Percentiles rank a stretch among this genome's conserved stretches.
These are phyloP conservation scores for Beauveria scarabaeidicola DNA, from an alignment of 2,329 filamentous ascomycete genomes.

Conservation along the genomic window DNA sequence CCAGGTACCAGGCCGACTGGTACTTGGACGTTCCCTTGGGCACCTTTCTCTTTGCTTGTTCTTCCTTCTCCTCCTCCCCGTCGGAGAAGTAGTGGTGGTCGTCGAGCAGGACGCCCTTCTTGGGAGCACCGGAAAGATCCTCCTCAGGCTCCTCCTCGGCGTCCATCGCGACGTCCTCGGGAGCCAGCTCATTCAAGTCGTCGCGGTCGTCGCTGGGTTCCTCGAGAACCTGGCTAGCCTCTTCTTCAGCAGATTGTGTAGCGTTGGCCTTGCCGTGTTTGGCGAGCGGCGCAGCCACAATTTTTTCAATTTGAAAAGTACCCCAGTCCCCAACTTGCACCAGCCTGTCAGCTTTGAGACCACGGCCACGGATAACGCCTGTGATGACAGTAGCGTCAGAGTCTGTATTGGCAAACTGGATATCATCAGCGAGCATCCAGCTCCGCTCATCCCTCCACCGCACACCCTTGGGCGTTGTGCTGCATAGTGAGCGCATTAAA, in stretches of 20 bases:
- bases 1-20: conserved; percentile 88
- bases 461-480: conserved; percentile 86
- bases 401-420: conserved; percentile 58
- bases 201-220: conserved; percentile 72
- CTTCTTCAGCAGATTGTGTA: conserved; percentile 58
- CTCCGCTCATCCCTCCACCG: conserved; percentile 90
- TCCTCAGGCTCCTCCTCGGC: conserved; percentile 47
- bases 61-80: conserved; percentile 51
- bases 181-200: conserved; percentile 72
- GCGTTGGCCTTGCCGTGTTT: conserved; percentile 56
- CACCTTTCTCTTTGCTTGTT: conserved; percentile 44
- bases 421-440: conserved; percentile 86
- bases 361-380: conserved; percentile 76
- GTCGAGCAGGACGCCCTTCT: conserved; percentile 86
- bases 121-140: conserved; percentile 35
- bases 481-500: conserved; percentile 83
- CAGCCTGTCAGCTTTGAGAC: conserved; percentile 80
- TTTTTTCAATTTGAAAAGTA: conserved; percentile 84
- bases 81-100: conserved; percentile 98
- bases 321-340: conserved; percentile 93
- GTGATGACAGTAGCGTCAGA: conserved; percentile 65
- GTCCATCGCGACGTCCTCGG: conserved; percentile 73
- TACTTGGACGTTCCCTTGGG: conserved; percentile 90
- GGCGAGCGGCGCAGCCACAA: conserved; percentile 64
- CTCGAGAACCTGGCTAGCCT: conserved; percentile 53